phyloP scores from a whole-genome alignment of 306 rosid genomes.

The Quercus suber region DNA sequence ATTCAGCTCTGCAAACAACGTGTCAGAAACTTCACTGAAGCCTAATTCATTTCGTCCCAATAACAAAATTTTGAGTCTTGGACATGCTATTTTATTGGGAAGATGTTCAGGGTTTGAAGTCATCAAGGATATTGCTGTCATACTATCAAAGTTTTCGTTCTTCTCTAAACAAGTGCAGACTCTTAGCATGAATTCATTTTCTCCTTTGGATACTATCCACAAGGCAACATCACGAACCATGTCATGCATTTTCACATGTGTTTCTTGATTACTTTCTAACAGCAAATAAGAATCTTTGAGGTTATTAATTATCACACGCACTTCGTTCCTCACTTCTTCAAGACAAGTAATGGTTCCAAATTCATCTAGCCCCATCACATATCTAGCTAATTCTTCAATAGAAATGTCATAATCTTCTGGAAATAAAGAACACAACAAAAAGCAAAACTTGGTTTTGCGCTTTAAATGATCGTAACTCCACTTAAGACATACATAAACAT shows the following conservation, averaged over 20 bases:
- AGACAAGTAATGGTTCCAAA: background rate
- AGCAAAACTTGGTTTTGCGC: background rate
- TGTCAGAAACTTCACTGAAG: background rate
- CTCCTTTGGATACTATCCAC: background rate
- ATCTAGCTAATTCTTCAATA: background rate
- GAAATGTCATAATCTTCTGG: background rate
- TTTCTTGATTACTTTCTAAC: background rate
- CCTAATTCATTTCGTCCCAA: background rate
- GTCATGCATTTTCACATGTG: background rate
- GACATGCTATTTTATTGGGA: background rate
- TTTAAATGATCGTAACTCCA: background rate
- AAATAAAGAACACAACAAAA: background rate
- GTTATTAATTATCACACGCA: background rate
- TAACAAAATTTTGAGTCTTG: slow-evolving; percentile 12
- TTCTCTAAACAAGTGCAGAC: background rate
- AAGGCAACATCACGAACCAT: background rate
- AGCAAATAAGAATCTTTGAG: background rate
- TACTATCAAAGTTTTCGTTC: background rate
- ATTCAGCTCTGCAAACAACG: background rate
- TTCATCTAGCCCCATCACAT: background rate
- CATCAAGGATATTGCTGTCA: background rate
- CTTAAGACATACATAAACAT: background rate
- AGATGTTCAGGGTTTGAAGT: too few species aligned
- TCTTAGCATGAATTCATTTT: background rate
- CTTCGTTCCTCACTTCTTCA: background rate